Conservation (phyloP, 176 grass and related monocot genomes). For the Luzula sylvatica region DNA sequence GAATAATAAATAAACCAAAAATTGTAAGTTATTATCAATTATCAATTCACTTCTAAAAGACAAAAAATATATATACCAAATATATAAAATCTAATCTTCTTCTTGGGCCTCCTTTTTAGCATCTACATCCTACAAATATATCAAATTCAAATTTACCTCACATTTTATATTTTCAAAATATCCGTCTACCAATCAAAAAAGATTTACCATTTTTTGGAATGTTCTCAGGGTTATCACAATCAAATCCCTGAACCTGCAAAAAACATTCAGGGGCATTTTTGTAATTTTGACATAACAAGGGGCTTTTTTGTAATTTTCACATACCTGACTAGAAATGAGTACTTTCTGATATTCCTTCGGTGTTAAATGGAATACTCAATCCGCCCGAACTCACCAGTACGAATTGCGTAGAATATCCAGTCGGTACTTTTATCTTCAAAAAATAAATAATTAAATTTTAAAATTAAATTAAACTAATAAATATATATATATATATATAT, state of each 20-base stretch:
- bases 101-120: constrained; percentile 77
- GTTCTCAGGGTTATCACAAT: constrained; percentile 85
- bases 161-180: too few relatives aligned
- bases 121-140: constrained; percentile 54
- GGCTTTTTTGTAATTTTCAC: too few relatives aligned
- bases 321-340: constrained; percentile 56
- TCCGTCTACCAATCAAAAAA: too few relatives aligned
- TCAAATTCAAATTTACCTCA: too few relatives aligned
- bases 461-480: constrained; percentile 17
- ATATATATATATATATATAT: not conserved
- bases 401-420: constrained; percentile 67
- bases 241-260: constrained; percentile 61
- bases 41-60: too few relatives aligned
- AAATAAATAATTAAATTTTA: constrained; percentile 17
- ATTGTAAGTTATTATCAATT: constrained; percentile 9
- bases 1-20: constrained; percentile 24
- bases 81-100: constrained; percentile 30
- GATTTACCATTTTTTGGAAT: constrained; percentile 87
- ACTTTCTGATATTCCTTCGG: constrained; percentile 30
- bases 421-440: constrained; percentile 77
- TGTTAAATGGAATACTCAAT: constrained; percentile 55
- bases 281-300: not conserved
- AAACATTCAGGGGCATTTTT: too few relatives aligned
- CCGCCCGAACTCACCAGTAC: constrained; percentile 54
- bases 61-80: too few relatives aligned